Base-by-base conservation (phyloP, 441 rosid species). In the Croton setiger region DNA sequence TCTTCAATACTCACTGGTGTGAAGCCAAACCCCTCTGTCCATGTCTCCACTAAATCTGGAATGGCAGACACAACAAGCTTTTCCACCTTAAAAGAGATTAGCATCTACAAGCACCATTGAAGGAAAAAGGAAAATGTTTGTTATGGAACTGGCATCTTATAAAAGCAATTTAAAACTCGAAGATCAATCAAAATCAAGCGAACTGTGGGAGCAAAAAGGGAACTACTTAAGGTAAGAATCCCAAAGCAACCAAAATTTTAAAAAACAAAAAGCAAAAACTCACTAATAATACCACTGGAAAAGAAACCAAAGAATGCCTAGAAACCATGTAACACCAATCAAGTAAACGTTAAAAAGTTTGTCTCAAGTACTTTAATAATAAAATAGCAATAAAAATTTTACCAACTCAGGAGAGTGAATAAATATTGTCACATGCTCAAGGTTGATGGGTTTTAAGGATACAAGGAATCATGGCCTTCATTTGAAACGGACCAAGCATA, bases 1-100 rank as follows among this genome's bases (percentile, higher is more conserved):
- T 95, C 98, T 2, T 77, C 82, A 37, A 74, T 72, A 44, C 83
- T 86, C 71, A 95, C 76, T 6, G 81, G 78, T 60, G 59, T 49
- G 76, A 95, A 95, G 68, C 96, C 98, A 76, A 95, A 95, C 74
- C 98, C 97, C 64, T 78, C 61, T 0, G 87, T 90, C 99, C 99
- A 95, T 18, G 98, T 92, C 70, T 90, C 89, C 73, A 86, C 88
- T 61, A 89, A 73, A 72, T 78, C 80, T 48, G 98, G 99, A 79
- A 95, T 85, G 60, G 99, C 96, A 41, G 99, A 87, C 72, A 95
- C 82, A 69, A 95, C 90, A 27, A 95, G 96, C 80, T 81, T 90
- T 79, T 88, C 88, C 82, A 92, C 99, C 77, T 87, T 89, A 65
- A 88, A 74, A 51, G 93, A 86, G 68, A 77, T 82, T 43, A 95